Evolutionary conservation across 2,329 filamentous ascomycete genomes (phyloP), one percentile per base, ranked within the genome.

Genomic region (Colletotrichum lentis): DNA sequence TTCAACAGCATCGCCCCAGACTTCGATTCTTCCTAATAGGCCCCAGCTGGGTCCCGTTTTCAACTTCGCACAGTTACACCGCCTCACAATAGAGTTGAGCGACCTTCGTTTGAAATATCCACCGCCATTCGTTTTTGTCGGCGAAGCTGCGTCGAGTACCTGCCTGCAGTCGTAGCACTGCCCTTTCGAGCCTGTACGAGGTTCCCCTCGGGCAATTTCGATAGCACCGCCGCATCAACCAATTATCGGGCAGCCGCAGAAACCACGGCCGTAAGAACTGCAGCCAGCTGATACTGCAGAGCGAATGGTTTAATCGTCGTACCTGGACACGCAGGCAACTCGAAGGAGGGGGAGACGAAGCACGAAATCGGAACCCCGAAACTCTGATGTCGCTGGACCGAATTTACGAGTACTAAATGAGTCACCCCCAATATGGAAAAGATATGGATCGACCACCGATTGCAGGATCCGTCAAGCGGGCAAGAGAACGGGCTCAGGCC

Each of bases 371-470:
- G 69, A 62, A 52, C 20, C 46, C 22, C 35, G 65, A 69, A 65
- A 69, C 65, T 61, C 72, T 72, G 73, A 75, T 73, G 74, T 72
- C 70, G 69, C 59, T 70, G 67, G 70, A 64, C 35, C 61, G 63
- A 58, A 63, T 63, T 74, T 71, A 71, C 69, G 64, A 72, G 70
- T 73, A 71, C 75, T 83, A 82, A 82, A 88, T 87, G 86, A 87
- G 81, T 83, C 81, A 79, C 76, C 74, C 76, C 74, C 82, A 86
- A 81, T 77, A 87, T 86, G 85, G 81, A 78, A 81, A 77, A 76
- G 78, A 78, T 71, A 84, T 84, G 84, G 85, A 86, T 71, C 79
- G 78, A 77, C 74, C 78, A 73, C 73, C 78, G 70, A 74, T 74
- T 77, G 80, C 77, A 72, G 84, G 84, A 73, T 86, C 86, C 69